These are phyloP conservation scores for Mollisia scopiformis DNA, from an alignment of 2,329 filamentous ascomycete genomes.

Conservation along the genomic window DNA sequence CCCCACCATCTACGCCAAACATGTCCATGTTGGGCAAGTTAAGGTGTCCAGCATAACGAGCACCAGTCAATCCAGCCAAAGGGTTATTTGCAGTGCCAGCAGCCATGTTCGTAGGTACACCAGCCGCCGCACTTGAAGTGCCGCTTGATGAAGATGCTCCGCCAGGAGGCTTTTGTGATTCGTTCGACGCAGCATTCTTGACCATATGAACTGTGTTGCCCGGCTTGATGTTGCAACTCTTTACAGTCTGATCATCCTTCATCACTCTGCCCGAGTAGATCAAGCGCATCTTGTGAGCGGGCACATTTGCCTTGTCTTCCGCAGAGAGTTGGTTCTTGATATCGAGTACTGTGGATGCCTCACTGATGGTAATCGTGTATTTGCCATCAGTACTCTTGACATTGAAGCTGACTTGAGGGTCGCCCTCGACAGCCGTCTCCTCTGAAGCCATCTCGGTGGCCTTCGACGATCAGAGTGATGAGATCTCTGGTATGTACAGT, in stretches of 20 bases:
- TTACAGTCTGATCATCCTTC: conserved; percentile 88
- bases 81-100: conserved; percentile 86
- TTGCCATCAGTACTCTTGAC: conserved; percentile 95
- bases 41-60: conserved; percentile 89
- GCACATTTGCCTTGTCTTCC: conserved; percentile 82
- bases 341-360: conserved; percentile 77
- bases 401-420: conserved; percentile 88
- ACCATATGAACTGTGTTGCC: conserved; percentile 96
- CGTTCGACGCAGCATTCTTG: conserved; percentile 83
- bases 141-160: conserved; percentile 45
- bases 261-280: conserved; percentile 98
- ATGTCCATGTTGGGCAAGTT: conserved; percentile 84
- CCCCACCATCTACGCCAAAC: conserved; percentile 93
- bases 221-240: conserved; percentile 90
- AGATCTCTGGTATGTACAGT: not conserved
- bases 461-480: not conserved
- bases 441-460: conserved; percentile 52
- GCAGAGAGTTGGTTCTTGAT: conserved; percentile 87
- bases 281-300: conserved; percentile 85
- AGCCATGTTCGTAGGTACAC: conserved; percentile 76
- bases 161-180: conserved; percentile 52
- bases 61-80: conserved; percentile 86
- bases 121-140: conserved; percentile 53
- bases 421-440: conserved; percentile 47
- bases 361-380: conserved; percentile 79